Evolutionary conservation across 352 stramenopile genomes (phyloP).

Genomic region (Phytopythium mirpurense): DNA sequence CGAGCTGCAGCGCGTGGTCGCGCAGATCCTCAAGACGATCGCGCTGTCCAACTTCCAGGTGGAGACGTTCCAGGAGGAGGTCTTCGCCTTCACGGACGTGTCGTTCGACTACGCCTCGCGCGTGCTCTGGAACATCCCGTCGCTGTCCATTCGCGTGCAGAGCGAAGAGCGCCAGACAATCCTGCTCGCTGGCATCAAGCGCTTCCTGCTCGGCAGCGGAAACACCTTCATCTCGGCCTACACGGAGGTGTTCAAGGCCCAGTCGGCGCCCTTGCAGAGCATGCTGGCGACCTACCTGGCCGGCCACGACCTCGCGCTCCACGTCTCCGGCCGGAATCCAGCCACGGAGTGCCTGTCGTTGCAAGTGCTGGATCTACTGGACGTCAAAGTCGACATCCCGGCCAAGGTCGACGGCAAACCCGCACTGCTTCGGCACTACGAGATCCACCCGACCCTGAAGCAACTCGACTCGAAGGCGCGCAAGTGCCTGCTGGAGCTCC

Average conservation of each 20-base stretch:
- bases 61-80: slow-evolving; percentile 41
- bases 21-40: slow-evolving; percentile 69
- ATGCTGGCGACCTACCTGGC: slow-evolving; percentile 71
- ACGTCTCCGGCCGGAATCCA: slow-evolving; percentile 46
- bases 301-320: slow-evolving; percentile 53
- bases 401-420: slow-evolving; percentile 71
- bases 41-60: slow-evolving; percentile 67
- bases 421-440: slow-evolving; percentile 57
- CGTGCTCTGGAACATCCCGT: slow-evolving; percentile 73
- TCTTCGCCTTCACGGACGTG: slow-evolving; percentile 81
- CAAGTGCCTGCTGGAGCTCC: slow-evolving; percentile 64
- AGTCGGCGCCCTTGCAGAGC: slow-evolving; percentile 54
- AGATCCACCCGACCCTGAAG: slow-evolving; percentile 56
- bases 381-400: slow-evolving; percentile 54
- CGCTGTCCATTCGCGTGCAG: slow-evolving; percentile 51
- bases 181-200: slow-evolving; percentile 60
- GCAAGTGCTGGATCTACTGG: slow-evolving; percentile 56
- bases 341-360: slow-evolving; percentile 56
- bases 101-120: slow-evolving; percentile 58
- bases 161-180: slow-evolving; percentile 35
- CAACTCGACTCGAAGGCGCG: slow-evolving; percentile 66
- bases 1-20: slow-evolving; percentile 51
- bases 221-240: slow-evolving; percentile 80
- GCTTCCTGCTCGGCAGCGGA: slow-evolving; percentile 58
- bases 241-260: slow-evolving; percentile 55